phyloP scores from a whole-genome alignment of 129 eudicot genomes.

The Lactuca sativa region DNA sequence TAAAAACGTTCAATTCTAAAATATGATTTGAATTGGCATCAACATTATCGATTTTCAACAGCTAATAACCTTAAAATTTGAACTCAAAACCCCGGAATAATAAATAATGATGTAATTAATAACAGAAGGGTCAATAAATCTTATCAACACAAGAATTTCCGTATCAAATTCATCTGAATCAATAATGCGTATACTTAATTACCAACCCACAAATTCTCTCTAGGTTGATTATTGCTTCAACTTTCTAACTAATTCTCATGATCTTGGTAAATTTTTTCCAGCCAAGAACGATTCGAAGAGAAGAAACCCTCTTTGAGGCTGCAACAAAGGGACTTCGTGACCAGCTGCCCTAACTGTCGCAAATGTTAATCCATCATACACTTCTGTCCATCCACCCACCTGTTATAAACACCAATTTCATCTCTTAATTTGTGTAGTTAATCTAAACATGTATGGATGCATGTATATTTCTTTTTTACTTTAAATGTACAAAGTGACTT shows the following conservation, averaged over 20 bases:
- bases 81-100: neutral
- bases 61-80: neutral
- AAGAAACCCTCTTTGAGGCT: conserved; percentile 59
- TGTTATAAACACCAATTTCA: conserved; percentile 8
- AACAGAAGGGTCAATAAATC: neutral
- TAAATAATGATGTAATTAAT: neutral
- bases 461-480: neutral
- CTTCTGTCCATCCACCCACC: conserved; percentile 98
- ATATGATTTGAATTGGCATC: neutral
- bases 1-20: neutral
- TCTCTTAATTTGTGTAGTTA: no score
- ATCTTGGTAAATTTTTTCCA: conserved; percentile 58
- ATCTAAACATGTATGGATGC: neutral
- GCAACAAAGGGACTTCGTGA: conserved; percentile 81
- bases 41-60: neutral
- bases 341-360: conserved; percentile 94
- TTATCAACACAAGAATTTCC: conserved; percentile 2
- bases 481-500: no score
- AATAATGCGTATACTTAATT: conserved; percentile 26
- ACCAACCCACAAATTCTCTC: conserved; percentile 18
- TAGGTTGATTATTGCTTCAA: conserved; percentile 13
- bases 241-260: conserved; percentile 21
- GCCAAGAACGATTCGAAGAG: conserved; percentile 55
- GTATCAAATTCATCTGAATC: conserved; percentile 18
- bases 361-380: conserved; percentile 76